Conservation (phyloP, 192 early-diverging fungal species). For the Geranomyces variabilis region DNA sequence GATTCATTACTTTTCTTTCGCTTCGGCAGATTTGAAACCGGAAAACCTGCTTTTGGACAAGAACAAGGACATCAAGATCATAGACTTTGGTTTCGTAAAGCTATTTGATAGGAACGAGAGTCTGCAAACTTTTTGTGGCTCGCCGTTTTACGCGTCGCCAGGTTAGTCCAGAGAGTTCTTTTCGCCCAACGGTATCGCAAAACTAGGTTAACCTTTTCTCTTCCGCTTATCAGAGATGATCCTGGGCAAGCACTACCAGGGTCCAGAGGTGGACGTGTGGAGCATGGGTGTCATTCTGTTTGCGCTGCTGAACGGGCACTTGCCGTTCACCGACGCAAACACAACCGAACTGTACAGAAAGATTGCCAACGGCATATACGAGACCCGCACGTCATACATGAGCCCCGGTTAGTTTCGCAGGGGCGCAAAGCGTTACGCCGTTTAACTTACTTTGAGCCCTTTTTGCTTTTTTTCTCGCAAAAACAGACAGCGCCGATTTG, state of each 20-base stretch:
- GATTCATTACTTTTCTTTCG: background rate
- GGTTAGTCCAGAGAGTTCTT: conserved; percentile 29
- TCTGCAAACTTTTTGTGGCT: conserved; percentile 62
- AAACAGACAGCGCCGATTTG: conserved; percentile 36
- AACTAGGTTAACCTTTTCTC: too few species aligned
- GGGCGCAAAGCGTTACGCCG: background rate
- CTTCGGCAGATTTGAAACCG: conserved; percentile 95
- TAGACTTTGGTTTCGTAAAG: conserved; percentile 63
- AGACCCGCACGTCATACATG: conserved; percentile 29
- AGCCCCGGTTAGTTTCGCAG: conserved; percentile 70
- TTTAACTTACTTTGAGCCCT: background rate
- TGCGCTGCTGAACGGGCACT: conserved; percentile 88
- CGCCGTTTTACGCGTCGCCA: conserved; percentile 61
- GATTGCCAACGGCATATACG: conserved; percentile 44
- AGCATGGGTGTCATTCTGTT: conserved; percentile 94
- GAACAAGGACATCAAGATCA: conserved; percentile 59
- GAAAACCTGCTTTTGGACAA: conserved; percentile 83
- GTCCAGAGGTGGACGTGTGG: conserved; percentile 98
- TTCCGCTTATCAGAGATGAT: conserved; percentile 97
- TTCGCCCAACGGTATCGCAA: too few species aligned
- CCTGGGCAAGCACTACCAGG: conserved; percentile 71
- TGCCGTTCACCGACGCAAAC: conserved; percentile 95
- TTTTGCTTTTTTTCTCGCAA: conserved; percentile 1
- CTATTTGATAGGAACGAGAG: conserved; percentile 43
- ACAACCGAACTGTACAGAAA: conserved; percentile 61